Base-by-base conservation (phyloP, 768 basidiomycete species). In the Termitomyces sp. region DNA sequence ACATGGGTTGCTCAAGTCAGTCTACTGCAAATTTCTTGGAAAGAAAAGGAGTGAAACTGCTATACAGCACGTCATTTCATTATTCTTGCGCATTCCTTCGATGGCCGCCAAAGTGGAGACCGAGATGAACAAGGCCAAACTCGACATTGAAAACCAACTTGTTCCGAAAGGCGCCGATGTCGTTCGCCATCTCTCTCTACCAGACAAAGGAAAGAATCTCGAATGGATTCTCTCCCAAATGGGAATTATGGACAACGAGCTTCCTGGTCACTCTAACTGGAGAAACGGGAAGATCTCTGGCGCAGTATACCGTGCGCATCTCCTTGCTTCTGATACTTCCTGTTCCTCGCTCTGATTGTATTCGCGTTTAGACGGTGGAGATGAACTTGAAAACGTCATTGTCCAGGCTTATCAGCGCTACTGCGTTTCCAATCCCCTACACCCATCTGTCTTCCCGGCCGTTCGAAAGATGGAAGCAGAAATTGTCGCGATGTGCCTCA, bases 391-490 rank as follows among this genome's bases (percentile, higher is more conserved):
- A 64, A 82, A 81, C 54, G 79, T 97, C 51, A 87, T 96, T 62
- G 84, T 88, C 22, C 79, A 88, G 5, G 93, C 94, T 0, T 91
- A 92, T 67, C 78, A 85, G 60, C 84, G 85, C 51, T 97, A 95
- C 63, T 85, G 87, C 46, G 84, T 94, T 51, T 89, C 91, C 27
- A 95, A 96, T 67, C 93, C 95, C 2, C 78, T 98, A 10, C 95
- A 98, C 66, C 93, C 96, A 0, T 93, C 95, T 56, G 86, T 95
- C 44, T 97, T 97, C 73, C 95, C 95, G 1, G 88, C 91, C 0
- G 74, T 97, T 12, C 82, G 96, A 48, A 95, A 96, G 75, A 99
- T 99, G 96, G 96, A 99, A 67, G 91, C 94, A 16, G 95, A 98
- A 67, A 83, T 95, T 27, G 93, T 95, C 44, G 79, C 90, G 10